Percentiles rank a stretch among this genome's conserved stretches.
These are phyloP conservation scores for Spergularia azorica DNA, from an alignment of 179 eudicot species.

Conservation along the genomic window DNA sequence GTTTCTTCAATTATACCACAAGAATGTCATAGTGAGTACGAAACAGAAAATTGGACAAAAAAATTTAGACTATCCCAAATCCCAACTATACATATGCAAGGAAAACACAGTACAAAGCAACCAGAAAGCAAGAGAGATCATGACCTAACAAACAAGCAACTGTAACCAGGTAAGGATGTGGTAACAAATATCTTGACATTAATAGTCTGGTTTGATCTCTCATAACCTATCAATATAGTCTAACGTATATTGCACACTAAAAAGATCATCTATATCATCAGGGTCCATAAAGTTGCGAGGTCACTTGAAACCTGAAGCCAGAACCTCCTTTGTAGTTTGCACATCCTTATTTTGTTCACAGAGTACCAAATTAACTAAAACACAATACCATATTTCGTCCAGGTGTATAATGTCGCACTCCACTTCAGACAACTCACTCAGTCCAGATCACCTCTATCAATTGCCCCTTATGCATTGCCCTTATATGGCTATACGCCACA, in stretches of 20 bases:
- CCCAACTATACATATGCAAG: background rate
- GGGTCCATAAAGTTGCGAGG: background rate
- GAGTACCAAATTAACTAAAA: background rate
- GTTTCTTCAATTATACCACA: background rate
- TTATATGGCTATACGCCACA: background rate
- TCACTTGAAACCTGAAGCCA: background rate
- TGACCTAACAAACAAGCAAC: slow-evolving; percentile 10
- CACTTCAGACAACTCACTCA: background rate
- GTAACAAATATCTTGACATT: background rate
- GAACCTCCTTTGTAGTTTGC: background rate
- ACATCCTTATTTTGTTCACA: background rate
- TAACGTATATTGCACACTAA: background rate
- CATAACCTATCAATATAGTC: background rate
- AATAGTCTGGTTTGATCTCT: background rate
- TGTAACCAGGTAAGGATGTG: background rate
- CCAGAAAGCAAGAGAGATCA: background rate
- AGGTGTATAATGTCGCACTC: background rate
- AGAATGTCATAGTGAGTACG: background rate
- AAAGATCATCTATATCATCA: background rate
- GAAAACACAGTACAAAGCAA: background rate
- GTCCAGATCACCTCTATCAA: background rate
- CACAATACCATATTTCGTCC: background rate
- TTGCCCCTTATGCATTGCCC: background rate
- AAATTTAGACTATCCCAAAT: background rate
- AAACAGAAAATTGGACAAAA: background rate